Conservation (phyloP, 106 monocot species). For the Dendrobium catenatum region DNA sequence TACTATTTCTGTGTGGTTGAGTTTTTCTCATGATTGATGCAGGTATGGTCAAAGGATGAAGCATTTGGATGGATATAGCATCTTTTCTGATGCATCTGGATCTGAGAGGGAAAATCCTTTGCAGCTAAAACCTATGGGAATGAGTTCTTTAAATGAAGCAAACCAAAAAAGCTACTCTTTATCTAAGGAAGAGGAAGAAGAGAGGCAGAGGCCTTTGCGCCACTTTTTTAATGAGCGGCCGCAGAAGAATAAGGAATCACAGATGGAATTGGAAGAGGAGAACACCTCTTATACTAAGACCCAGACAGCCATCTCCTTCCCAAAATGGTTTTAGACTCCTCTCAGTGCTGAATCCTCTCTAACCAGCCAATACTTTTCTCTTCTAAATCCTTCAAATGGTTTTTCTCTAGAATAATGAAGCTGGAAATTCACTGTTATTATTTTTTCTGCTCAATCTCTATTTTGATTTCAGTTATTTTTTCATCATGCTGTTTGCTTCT, state of each 20-base stretch:
- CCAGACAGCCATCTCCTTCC: slow-evolving; percentile 64
- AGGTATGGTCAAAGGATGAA: slow-evolving; percentile 14
- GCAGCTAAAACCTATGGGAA: slow-evolving; percentile 48
- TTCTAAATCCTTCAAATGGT: too few species aligned
- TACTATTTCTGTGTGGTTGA: too few species aligned
- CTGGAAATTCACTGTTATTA: too few species aligned
- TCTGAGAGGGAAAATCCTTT: slow-evolving; percentile 40
- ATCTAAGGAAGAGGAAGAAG: slow-evolving; percentile 14
- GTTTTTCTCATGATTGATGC: slow-evolving; percentile 1
- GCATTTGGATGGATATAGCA: too few species aligned
- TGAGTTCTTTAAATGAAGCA: slow-evolving; percentile 28
- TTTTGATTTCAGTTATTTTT: too few species aligned
- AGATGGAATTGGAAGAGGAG: slow-evolving; percentile 33
- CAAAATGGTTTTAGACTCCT: slow-evolving; percentile 1
- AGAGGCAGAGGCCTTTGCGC: slow-evolving; percentile 31
- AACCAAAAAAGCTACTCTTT: slow-evolving; percentile 6
- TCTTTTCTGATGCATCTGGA: neutral
- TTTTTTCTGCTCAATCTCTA: too few species aligned
- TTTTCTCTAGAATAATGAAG: too few species aligned
- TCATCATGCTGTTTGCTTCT: too few species aligned
- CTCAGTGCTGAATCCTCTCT: too few species aligned
- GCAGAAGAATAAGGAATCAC: slow-evolving; percentile 24
- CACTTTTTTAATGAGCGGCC: slow-evolving; percentile 63
- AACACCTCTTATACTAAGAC: slow-evolving; percentile 32
- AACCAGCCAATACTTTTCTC: too few species aligned